Evolutionary conservation across 192 early-diverging fungal species (phyloP), one percentile per base, ranked within the genome.

Genomic region (Chytriomyces hyalinus): DNA sequence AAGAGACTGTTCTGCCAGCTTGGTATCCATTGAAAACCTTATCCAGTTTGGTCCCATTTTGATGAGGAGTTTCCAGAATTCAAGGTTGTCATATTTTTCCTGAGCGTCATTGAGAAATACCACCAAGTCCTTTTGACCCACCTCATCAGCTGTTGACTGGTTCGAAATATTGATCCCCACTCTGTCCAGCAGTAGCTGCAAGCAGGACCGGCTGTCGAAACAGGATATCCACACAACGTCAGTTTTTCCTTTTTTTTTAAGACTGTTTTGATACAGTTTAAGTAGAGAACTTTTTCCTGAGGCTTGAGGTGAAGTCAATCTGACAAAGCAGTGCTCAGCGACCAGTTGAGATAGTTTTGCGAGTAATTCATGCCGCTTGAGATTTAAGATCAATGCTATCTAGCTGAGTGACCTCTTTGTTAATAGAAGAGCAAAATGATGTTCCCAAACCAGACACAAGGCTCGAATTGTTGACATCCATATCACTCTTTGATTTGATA

Each of bases 21-120:
- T 8, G 6, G 8, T 4, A 28, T 74, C 70, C 28, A 75, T 59
- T 17, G 73, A 17, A 73, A 74, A 74, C 44, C 45, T 73, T 67
- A 77, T 17, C 76, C 74, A 77, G 49, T 13, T 77, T 17, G 22
- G 76, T 22, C 43, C 28, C 24, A 6, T 49, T 45, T 77, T 77
- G 45, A 77, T 79, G 17, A 77, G 51, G 9, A 13, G 44, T 17
- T 15, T 64, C 76, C 76, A 77, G 47, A 77, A 77, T 24, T 9
- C 6, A 24, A 50, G 15, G 20, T 77, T 78, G 24, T 4, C 47
- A 44, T 78, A 77, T 20, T 46, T 76, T 17, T 17, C 78, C 48
- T 77, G 76, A 75, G 76, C 76, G 75, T 77, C 71, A 77, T 77
- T 78, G 26, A 77, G 76, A 15, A 77, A 24, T 44, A 77, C 78